Percentiles rank a stretch among this genome's conserved stretches.
Evolutionary conservation across 176 grass and related monocot species (phyloP).

Genomic region (Pharus latifolius): DNA sequence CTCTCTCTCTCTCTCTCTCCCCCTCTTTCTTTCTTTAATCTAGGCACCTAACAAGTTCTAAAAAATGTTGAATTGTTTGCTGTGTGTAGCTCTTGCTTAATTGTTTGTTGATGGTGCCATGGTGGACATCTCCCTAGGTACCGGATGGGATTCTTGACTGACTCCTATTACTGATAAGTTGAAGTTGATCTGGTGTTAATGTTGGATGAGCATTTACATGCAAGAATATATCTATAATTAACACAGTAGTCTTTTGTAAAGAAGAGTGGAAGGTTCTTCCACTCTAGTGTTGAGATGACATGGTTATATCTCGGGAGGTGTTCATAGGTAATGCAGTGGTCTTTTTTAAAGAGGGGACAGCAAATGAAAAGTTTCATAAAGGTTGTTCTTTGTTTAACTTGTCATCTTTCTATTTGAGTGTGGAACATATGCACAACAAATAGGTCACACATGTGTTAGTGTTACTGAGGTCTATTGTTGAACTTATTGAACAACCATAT

Average conservation of each 20-base stretch:
- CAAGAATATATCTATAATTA: neutral
- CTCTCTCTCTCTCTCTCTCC: no score
- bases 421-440: neutral
- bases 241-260: neutral
- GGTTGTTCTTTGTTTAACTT: neutral
- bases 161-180: neutral
- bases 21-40: no score
- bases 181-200: neutral
- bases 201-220: neutral
- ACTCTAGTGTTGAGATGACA: neutral
- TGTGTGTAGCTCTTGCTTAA: neutral
- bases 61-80: neutral
- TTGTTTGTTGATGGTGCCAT: neutral
- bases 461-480: no score
- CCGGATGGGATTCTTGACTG: neutral
- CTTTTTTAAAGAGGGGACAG: neutral
- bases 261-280: neutral
- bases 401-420: neutral
- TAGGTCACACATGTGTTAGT: no score
- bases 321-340: neutral
- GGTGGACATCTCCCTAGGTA: neutral
- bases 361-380: neutral
- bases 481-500: no score
- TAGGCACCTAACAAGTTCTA: no score
- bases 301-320: neutral